Conservation (phyloP, 768 basidiomycete species). For the Suillus luteus region DNA sequence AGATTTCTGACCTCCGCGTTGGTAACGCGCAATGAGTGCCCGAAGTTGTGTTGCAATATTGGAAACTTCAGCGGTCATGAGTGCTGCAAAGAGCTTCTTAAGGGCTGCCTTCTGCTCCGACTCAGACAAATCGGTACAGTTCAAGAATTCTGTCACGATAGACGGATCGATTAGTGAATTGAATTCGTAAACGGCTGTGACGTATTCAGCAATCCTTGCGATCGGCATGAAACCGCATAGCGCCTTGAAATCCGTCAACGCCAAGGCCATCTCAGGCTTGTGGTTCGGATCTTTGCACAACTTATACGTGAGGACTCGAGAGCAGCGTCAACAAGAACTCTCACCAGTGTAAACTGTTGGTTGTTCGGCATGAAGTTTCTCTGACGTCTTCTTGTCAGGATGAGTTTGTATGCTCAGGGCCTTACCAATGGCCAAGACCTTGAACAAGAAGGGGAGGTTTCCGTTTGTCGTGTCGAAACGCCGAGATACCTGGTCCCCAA, state of each 20-base stretch:
- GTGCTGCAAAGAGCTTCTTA: constrained; percentile 73
- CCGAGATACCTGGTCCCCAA: constrained; percentile 58
- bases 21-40: constrained; percentile 64
- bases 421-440: constrained; percentile 87
- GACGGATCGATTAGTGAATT: constrained; percentile 62
- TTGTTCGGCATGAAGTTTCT: constrained; percentile 61
- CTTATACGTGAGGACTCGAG: constrained; percentile 13
- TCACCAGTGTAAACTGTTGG: constrained; percentile 92
- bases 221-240: constrained; percentile 94
- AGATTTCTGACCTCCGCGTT: constrained; percentile 38
- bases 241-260: constrained; percentile 86
- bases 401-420: constrained; percentile 92
- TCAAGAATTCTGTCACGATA: constrained; percentile 56
- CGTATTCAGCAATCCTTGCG: constrained; percentile 62
- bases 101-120: constrained; percentile 60
- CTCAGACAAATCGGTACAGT: constrained; percentile 28
- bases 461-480: constrained; percentile 59
- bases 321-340: constrained; percentile 19
- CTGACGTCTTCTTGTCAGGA: constrained; percentile 83
- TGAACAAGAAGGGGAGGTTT: constrained; percentile 90
- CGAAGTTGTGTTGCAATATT: constrained; percentile 56
- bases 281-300: constrained; percentile 81
- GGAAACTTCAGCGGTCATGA: constrained; percentile 77
- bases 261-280: constrained; percentile 99
- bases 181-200: constrained; percentile 76